Base-by-base conservation (phyloP, 768 basidiomycete species). In the Fomitopsis serialis region DNA sequence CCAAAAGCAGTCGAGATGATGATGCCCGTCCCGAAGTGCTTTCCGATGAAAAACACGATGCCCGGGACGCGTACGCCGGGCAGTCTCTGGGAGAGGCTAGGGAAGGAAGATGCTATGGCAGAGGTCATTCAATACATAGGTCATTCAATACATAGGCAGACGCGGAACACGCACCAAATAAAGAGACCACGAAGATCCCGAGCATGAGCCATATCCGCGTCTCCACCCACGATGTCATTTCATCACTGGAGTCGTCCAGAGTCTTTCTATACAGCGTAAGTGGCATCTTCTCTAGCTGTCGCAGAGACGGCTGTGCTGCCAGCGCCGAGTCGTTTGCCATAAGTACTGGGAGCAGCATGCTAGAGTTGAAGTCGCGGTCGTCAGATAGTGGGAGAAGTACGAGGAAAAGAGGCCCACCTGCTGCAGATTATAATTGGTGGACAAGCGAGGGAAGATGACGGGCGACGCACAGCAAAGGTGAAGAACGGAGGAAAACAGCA, bases 1-100 rank as follows among this genome's bases (percentile, higher is more conserved):
- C 86, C 82, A 59, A 92, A 92, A 0, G 88, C 89, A 0, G 90
- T 92, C 3, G 89, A 82, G 3, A 92, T 66, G 32, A 92, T 92
- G 13, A 89, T 88, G 11, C 89, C 89, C 13, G 90, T 92, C 34
- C 90, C 90, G 60, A 92, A 91, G 64, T 92, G 90, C 61, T 91
- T 92, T 36, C 87, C 89, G n/a, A 89, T 73, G 67, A 92, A 92
- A 65, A 92, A 92, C 17, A 85, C 61, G 15, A 87, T 70, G 22
- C 76, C 76, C 1, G 87, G 88, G 59, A 89, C 82, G 49, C 76
- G 76, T 21, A 90, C 60, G 53, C 73, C 74, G 6, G 74, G 72
- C 13, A 76, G 61, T 1, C 74, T 74, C 53, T 78, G 80, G 0
- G 88, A 87, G 23, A 89, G 53, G 1, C 80, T 71, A 0, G 90